Conservation (phyloP, 2,329 filamentous ascomycete species). For the Mariannaea sp. region DNA sequence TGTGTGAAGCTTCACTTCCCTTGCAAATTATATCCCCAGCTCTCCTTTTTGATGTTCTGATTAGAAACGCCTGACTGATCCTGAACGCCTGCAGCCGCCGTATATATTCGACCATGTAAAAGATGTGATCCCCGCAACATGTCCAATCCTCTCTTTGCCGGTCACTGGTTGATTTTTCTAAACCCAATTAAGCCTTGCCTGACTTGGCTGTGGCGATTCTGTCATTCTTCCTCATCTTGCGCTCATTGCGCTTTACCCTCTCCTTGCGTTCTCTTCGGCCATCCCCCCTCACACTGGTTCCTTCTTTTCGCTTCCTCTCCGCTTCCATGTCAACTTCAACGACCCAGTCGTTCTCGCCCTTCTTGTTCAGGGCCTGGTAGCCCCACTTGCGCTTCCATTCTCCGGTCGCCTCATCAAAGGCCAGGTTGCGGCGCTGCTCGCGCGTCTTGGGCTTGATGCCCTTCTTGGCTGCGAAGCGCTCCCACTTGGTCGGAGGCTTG, state of each 20-base stretch:
- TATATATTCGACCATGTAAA: conserved; percentile 24
- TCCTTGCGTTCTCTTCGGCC: conserved; percentile 70
- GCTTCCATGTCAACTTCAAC: conserved; percentile 87
- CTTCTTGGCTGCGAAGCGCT: conserved; percentile 95
- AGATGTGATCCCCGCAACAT: conserved; percentile 15
- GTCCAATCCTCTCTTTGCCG: conserved; percentile 5
- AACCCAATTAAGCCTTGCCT: conserved; percentile 24
- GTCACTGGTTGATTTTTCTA: no score
- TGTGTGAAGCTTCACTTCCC: no score
- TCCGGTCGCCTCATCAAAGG: conserved; percentile 81
- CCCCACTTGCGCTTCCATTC: conserved; percentile 97
- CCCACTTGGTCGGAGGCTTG: conserved; percentile 90
- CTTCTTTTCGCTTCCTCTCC: conserved; percentile 66
- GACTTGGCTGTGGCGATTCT: conserved; percentile 41
- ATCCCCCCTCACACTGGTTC: conserved; percentile 64
- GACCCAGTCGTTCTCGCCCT: conserved; percentile 81
- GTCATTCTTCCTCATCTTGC: conserved; percentile 70
- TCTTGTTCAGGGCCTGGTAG: conserved; percentile 88
- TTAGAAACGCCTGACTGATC: conserved; percentile 36
- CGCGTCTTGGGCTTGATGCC: conserved; percentile 89
- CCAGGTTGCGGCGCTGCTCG: conserved; percentile 73
- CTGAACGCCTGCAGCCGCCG: conserved; percentile 40
- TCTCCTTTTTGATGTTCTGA: conserved; percentile 34
- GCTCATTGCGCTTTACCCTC: conserved; percentile 71
- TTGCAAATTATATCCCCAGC: no score